Evolutionary conservation across 768 basidiomycete species (phyloP), one percentile per base, ranked within the genome.

Genomic region (Agaricus subrufescens): DNA sequence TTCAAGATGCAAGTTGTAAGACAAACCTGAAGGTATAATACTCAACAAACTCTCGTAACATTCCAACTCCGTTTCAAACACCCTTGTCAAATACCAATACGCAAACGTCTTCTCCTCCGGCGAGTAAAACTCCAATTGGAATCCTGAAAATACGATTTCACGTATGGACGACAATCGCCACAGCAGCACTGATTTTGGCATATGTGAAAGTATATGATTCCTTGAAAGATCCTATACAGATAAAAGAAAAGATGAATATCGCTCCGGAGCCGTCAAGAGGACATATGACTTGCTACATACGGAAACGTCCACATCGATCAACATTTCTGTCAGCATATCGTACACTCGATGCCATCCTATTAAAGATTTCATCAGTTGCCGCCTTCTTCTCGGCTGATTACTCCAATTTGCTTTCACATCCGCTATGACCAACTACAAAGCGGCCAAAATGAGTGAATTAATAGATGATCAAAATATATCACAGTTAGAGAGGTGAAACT

Each of bases 91-190:
- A 63, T 89, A 89, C 86, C 89, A 91, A 68, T 92, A 91, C 2
- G 89, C 86, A 58, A 90, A 82, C 0, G 86, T 73, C 34, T 73
- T 79, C 63, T 94, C 91, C 43, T 87, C 80, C 0, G 75, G 67
- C 23, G 81, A 74, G 62, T 91, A 90, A 6, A 94, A 67, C 45
- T 89, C 86, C 23, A 91, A 68, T 66, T 92, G 89, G 59, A 89
- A 87, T 2, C 88, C 91, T 1, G 89, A 85, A 44, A 86, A 72
- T 4, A 91, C 67, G 12, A 94, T 74, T 60, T 93, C 89, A 39
- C 82, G 78, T 3, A 89, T 75, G 9, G 78, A 69, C 4, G 78
- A 71, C 15, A 90, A 67, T 44, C 89, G 78, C 76, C 83, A 84
- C n/a, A 80, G 53, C 3, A 85, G 69, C 3, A 82, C 76, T 0